Conservation (phyloP, 192 early-diverging fungal species). For the Coemansia sp. region DNA sequence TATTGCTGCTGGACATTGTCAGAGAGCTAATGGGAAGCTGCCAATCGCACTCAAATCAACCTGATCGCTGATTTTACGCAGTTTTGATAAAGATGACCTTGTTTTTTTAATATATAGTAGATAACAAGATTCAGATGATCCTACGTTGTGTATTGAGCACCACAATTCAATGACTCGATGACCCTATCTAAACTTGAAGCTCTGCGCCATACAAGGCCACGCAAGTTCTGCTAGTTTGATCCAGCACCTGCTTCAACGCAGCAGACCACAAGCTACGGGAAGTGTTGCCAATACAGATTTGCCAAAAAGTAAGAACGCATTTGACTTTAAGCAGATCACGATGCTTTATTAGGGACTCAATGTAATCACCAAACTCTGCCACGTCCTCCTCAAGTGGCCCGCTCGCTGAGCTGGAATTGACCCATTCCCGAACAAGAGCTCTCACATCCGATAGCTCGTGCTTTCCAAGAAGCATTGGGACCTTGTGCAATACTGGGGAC, state of each 20-base stretch:
- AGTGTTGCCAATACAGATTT: constrained; percentile 5
- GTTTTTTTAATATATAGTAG: too few relatives aligned
- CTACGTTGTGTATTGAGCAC: too few relatives aligned
- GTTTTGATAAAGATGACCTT: too few relatives aligned
- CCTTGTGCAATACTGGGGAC: neutral
- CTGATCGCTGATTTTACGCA: too few relatives aligned
- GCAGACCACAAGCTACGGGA: constrained; percentile 10
- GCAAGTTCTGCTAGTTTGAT: constrained; percentile 21
- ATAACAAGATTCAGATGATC: too few relatives aligned
- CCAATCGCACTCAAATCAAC: too few relatives aligned
- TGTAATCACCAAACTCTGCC: constrained; percentile 31
- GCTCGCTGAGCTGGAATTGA: constrained; percentile 6
- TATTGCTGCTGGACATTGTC: too few relatives aligned
- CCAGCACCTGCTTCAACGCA: constrained; percentile 11
- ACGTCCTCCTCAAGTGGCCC: constrained; percentile 37
- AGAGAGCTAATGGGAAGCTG: too few relatives aligned
- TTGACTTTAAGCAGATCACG: constrained; percentile 24
- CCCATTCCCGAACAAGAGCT: constrained; percentile 29
- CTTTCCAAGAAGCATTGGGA: constrained; percentile 29
- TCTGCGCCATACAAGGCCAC: constrained; percentile 30
- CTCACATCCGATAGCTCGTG: constrained; percentile 16
- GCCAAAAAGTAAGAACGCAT: constrained; percentile 14
- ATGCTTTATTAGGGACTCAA: constrained; percentile 27
- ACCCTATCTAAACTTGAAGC: constrained; percentile 1
- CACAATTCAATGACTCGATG: neutral